phyloP scores from a whole-genome alignment of 306 rosid genomes.

The Carpinus fangiana region DNA sequence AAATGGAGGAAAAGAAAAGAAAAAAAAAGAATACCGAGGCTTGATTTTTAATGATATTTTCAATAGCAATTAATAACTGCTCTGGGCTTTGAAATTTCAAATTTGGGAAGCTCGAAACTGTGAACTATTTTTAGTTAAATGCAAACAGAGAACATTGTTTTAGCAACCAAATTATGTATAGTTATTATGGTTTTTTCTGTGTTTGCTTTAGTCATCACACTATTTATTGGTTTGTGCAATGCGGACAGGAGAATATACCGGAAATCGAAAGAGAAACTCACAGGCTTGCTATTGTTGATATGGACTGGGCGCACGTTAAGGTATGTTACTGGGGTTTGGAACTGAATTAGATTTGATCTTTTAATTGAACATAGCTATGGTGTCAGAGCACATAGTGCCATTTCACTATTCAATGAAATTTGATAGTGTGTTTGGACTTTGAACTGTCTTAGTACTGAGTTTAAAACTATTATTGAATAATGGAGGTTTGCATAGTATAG shows the following conservation, averaged over 20 bases:
- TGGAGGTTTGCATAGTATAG: background rate
- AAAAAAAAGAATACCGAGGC: background rate
- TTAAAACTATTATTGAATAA: background rate
- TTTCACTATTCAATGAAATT: background rate
- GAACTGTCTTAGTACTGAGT: background rate
- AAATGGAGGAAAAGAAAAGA: background rate
- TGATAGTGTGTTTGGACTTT: background rate
- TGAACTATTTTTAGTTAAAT: background rate
- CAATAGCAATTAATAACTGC: background rate
- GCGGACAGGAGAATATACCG: slow-evolving; percentile 52
- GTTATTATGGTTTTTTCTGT: background rate
- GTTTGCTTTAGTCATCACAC: background rate
- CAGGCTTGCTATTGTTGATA: slow-evolving; percentile 78
- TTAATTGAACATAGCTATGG: background rate
- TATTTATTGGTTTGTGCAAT: background rate
- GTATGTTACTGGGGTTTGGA: slow-evolving; percentile 37
- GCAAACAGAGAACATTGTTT: background rate
- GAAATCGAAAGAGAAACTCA: slow-evolving; percentile 67
- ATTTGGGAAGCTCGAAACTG: background rate
- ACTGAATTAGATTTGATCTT: background rate
- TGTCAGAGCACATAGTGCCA: background rate
- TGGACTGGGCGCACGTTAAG: slow-evolving; percentile 91
- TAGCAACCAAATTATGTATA: background rate
- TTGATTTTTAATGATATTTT: background rate
- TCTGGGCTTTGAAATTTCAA: background rate